Evolutionary conservation across 768 basidiomycete species (phyloP).

Genomic region (Boletus subcaerulescens): DNA sequence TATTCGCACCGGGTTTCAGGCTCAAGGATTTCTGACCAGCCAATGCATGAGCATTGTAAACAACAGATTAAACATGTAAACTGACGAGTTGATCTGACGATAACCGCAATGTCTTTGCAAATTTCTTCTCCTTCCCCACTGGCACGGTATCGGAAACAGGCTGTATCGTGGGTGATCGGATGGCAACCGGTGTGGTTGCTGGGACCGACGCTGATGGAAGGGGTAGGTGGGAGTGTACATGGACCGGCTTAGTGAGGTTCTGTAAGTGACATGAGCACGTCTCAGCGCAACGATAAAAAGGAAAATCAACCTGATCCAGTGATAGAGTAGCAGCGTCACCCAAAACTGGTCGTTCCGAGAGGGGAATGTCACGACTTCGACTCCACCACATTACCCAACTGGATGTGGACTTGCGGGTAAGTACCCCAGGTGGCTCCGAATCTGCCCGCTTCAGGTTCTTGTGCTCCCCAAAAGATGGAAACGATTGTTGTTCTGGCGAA

Average conservation of each 20-base stretch:
- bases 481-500: slow-evolving; percentile 25
- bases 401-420: slow-evolving; percentile 44
- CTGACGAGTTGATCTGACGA: slow-evolving; percentile 92
- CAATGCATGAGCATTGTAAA: not conserved
- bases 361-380: slow-evolving; percentile 45
- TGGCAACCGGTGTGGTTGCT: slow-evolving; percentile 41
- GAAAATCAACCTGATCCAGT: slow-evolving; percentile 19
- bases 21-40: slow-evolving; percentile 71
- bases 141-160: slow-evolving; percentile 23
- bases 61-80: not conserved
- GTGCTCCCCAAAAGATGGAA: slow-evolving; percentile 18
- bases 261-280: slow-evolving; percentile 9
- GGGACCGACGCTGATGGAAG: slow-evolving; percentile 42
- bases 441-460: slow-evolving; percentile 34
- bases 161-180: slow-evolving; percentile 22
- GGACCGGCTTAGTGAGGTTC: slow-evolving; percentile 7
- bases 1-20: slow-evolving; percentile 83
- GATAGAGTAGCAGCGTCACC: slow-evolving; percentile 26
- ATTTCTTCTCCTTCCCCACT: slow-evolving; percentile 46
- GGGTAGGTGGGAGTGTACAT: slow-evolving; percentile 1
- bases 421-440: slow-evolving; percentile 37
- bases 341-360: slow-evolving; percentile 21
- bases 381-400: slow-evolving; percentile 90
- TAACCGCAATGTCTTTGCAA: slow-evolving; percentile 87
- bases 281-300: not conserved